phyloP scores from a whole-genome alignment of 495 filamentous ascomycete genomes.

The Sabuloglossum arenarium region DNA sequence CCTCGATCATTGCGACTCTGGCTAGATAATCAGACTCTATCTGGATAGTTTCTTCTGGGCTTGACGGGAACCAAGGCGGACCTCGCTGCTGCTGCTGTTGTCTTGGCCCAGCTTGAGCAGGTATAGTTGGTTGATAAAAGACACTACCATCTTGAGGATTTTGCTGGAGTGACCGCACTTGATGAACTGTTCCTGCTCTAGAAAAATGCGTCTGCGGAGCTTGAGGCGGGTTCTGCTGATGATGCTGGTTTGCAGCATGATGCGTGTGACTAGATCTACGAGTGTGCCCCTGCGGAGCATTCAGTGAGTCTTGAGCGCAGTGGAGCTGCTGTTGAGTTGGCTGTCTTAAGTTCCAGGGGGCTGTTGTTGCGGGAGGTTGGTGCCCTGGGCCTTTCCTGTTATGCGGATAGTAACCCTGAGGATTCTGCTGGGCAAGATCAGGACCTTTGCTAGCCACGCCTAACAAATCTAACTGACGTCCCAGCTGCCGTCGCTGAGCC shows the following conservation, averaged over 20 bases:
- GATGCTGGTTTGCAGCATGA: background rate
- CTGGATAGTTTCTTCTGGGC: slow-evolving; percentile 1
- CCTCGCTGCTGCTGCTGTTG: background rate
- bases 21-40: slow-evolving; percentile 19
- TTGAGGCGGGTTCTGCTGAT: background rate
- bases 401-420: background rate
- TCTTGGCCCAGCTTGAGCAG: background rate
- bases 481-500: slow-evolving; percentile 30
- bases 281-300: background rate
- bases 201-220: background rate
- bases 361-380: background rate
- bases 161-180: background rate
- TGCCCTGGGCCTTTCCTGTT: background rate
- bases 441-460: background rate
- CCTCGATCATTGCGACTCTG: slow-evolving; percentile 9
- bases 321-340: no score
- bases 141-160: background rate
- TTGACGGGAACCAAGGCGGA: background rate
- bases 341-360: no score
- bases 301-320: no score
- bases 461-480: background rate
- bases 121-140: background rate
- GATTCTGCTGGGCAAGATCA: background rate
- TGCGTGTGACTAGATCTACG: background rate
- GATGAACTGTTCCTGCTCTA: background rate